These are phyloP conservation scores for Avena atlantica DNA, from an alignment of 176 grass and related monocot genomes.

Conservation along the genomic window DNA sequence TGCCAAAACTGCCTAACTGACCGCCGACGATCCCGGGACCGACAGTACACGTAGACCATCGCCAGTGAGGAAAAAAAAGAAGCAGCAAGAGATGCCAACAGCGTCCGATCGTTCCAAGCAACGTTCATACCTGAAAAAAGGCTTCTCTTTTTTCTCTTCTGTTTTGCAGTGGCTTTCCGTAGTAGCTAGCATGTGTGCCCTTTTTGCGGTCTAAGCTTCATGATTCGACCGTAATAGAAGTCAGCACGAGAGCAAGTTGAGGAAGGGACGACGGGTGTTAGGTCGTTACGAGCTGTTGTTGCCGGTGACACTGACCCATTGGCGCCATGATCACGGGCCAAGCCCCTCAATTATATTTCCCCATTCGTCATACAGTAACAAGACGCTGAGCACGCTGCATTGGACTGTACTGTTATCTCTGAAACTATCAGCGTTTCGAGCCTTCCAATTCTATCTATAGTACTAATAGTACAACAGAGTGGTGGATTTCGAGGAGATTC, in stretches of 20 bases:
- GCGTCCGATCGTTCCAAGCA: not conserved
- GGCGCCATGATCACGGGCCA: constrained; percentile 14
- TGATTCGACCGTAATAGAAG: constrained; percentile 32
- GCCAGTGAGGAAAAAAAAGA: not conserved
- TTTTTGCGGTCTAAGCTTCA: constrained; percentile 7
- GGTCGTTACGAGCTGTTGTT: constrained; percentile 46
- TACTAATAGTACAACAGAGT: too few relatives aligned
- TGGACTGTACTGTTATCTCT: too few relatives aligned
- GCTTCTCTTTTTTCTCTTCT: not conserved
- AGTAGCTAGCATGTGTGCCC: not conserved
- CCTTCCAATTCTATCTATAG: too few relatives aligned
- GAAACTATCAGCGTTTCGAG: too few relatives aligned
- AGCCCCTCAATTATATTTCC: constrained; percentile 36
- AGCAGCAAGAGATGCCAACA: not conserved
- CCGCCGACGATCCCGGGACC: constrained; percentile 23
- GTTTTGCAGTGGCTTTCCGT: not conserved
- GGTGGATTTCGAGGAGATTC: too few relatives aligned
- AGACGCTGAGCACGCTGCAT: too few relatives aligned
- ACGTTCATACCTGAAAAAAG: not conserved
- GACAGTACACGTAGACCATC: not conserved
- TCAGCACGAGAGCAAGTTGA: constrained; percentile 27
- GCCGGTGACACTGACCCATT: not conserved
- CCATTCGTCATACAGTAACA: not conserved
- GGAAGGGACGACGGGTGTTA: constrained; percentile 46
- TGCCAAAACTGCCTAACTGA: constrained; percentile 23